These are phyloP conservation scores for Betula pendula DNA, from an alignment of 306 rosid species.

Conservation along the genomic window DNA sequence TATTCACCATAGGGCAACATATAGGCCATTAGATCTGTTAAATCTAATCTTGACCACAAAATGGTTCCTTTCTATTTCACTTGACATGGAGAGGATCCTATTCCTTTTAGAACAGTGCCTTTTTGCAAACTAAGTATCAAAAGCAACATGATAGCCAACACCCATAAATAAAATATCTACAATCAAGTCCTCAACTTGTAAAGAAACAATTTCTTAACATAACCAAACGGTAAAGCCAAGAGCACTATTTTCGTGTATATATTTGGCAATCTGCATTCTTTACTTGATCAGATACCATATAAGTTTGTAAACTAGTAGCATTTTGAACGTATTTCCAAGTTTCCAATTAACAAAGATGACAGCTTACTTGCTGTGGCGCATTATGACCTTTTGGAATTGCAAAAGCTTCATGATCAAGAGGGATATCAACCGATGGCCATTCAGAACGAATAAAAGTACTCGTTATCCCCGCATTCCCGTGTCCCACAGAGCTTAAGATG, in stretches of 20 bases:
- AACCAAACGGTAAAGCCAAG: neutral
- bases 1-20: too few relatives aligned
- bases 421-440: slow-evolving; percentile 78
- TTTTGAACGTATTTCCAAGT: neutral
- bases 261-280: neutral
- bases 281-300: neutral
- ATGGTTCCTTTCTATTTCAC: too few relatives aligned
- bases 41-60: too few relatives aligned
- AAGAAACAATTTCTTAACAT: neutral
- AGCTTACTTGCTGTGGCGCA: slow-evolving; percentile 86
- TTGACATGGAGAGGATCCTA: too few relatives aligned
- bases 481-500: slow-evolving; percentile 38
- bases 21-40: too few relatives aligned
- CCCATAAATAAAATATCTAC: neutral
- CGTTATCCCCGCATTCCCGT: slow-evolving; percentile 68
- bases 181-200: neutral
- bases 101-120: neutral
- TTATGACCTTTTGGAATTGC: slow-evolving; percentile 69
- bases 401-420: slow-evolving; percentile 63
- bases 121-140: neutral
- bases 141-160: neutral
- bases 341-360: neutral
- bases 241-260: neutral
- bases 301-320: neutral
- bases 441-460: slow-evolving; percentile 72